Percentiles rank a stretch among this genome's conserved stretches.
These are phyloP conservation scores for Bonia amplexicaulis DNA, from an alignment of 176 grass and related monocot genomes.

Conservation along the genomic window DNA sequence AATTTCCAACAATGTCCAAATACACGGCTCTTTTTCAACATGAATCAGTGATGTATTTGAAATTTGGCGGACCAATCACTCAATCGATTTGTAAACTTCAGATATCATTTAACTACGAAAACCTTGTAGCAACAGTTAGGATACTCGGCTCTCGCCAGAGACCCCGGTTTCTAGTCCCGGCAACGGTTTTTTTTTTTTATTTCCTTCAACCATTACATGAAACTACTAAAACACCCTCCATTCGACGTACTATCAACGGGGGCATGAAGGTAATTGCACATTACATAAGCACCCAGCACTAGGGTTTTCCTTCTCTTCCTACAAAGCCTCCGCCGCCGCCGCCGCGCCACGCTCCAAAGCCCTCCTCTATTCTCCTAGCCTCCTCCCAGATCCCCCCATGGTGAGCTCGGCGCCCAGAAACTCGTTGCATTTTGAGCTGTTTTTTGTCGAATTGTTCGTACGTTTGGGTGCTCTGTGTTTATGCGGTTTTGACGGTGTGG, in stretches of 20 bases:
- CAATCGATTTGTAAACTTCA: background rate
- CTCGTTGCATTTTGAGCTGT: background rate
- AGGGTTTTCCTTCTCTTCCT: slow-evolving; percentile 28
- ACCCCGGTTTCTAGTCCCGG: slow-evolving; percentile 72
- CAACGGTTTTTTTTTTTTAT: slow-evolving; percentile 36
- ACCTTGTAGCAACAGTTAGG: slow-evolving; percentile 37
- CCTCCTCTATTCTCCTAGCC: background rate
- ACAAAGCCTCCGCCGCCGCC: slow-evolving; percentile 16
- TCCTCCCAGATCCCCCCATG: slow-evolving; percentile 33
- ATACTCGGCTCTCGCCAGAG: slow-evolving; percentile 95
- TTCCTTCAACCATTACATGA: fast-evolving
- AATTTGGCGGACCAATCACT: background rate
- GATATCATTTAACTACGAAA: no score
- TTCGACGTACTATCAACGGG: fast-evolving
- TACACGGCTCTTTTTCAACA: background rate
- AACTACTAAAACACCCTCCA: background rate
- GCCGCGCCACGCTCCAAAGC: background rate
- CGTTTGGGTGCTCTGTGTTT: no score
- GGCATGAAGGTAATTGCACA: background rate
- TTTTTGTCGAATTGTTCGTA: background rate
- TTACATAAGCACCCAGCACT: background rate
- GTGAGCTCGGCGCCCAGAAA: slow-evolving; percentile 8
- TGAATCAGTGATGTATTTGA: background rate
- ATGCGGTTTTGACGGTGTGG: background rate
- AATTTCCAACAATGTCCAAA: background rate